These are phyloP conservation scores for Alternaria brassicae DNA, from an alignment of 2,329 filamentous ascomycete species.

Conservation along the genomic window DNA sequence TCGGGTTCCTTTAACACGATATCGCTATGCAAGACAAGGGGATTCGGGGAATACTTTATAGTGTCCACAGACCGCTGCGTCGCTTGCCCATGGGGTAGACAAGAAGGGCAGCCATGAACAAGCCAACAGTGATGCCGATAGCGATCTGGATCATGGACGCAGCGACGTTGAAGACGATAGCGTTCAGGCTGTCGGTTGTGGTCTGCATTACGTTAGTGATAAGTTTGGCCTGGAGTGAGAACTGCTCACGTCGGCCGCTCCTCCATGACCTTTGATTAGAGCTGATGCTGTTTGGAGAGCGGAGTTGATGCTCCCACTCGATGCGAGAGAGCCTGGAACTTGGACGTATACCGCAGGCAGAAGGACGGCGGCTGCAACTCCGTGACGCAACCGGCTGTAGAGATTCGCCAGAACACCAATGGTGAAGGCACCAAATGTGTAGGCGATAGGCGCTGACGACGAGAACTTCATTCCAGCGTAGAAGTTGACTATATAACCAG, in stretches of 20 bases:
- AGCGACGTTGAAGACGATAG: conserved; percentile 53
- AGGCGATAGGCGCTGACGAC: conserved; percentile 74
- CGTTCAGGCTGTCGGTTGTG: conserved; percentile 30
- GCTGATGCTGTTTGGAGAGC: conserved; percentile 38
- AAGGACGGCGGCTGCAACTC: conserved; percentile 52
- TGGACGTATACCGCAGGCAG: conserved; percentile 44
- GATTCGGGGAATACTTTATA: conserved; percentile 32
- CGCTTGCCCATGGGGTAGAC: conserved; percentile 60
- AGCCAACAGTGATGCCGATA: conserved; percentile 59
- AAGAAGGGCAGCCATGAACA: conserved; percentile 58
- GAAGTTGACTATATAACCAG: conserved; percentile 77
- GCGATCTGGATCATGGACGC: conserved; percentile 59
- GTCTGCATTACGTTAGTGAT: conserved; percentile 20
- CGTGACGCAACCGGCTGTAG: conserved; percentile 70
- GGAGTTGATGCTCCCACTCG: conserved; percentile 40
- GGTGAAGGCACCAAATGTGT: conserved; percentile 76
- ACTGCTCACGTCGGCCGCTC: conserved; percentile 27
- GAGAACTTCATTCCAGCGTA: conserved; percentile 72
- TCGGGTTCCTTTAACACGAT: conserved; percentile 24
- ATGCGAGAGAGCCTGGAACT: conserved; percentile 43
- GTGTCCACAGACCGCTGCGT: conserved; percentile 49
- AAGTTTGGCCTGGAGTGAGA: background rate
- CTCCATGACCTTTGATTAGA: conserved; percentile 32
- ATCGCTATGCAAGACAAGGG: conserved; percentile 26
- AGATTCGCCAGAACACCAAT: conserved; percentile 80